Conservation (phyloP, 202 grass and related monocot species). For the Carex arenaria region DNA sequence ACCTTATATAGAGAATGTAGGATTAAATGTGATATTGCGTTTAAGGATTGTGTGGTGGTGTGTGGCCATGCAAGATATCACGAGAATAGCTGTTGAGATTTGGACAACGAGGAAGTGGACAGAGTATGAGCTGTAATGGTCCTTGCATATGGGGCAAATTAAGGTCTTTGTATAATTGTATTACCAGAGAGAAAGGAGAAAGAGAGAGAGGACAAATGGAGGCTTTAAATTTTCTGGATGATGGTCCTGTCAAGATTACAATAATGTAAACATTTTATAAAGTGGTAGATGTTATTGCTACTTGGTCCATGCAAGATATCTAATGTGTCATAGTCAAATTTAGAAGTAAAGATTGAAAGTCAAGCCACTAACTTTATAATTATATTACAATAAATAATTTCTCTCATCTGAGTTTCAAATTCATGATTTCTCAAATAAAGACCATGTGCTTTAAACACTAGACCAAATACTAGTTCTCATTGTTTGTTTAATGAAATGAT, state of each 20-base stretch:
- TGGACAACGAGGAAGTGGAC: neutral
- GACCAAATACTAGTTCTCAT: no score
- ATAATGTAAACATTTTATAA: neutral
- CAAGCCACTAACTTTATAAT: no score
- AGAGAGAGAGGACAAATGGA: slow-evolving; percentile 1
- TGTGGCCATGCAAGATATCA: slow-evolving; percentile 17
- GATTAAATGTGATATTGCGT: slow-evolving; percentile 9
- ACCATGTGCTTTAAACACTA: no score
- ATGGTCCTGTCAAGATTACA: neutral
- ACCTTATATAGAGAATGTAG: slow-evolving; percentile 10
- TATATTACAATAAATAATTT: no score
- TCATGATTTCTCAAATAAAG: no score
- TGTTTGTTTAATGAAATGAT: no score
- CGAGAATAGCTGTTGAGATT: slow-evolving; percentile 16
- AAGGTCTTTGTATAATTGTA: neutral
- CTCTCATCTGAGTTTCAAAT: no score
- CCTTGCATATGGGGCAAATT: slow-evolving; percentile 12
- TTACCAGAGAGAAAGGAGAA: neutral
- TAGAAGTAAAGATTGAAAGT: no score
- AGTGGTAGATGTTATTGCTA: neutral
- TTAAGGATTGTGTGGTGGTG: slow-evolving; percentile 17
- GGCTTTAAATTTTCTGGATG: slow-evolving; percentile 3
- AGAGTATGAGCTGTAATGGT: slow-evolving; percentile 23
- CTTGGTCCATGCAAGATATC: neutral
- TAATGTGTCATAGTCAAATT: neutral